Evolutionary conservation across 2,329 filamentous ascomycete species (phyloP), one percentile per base, ranked within the genome.

Genomic region (Colletotrichum chrysophilum): DNA sequence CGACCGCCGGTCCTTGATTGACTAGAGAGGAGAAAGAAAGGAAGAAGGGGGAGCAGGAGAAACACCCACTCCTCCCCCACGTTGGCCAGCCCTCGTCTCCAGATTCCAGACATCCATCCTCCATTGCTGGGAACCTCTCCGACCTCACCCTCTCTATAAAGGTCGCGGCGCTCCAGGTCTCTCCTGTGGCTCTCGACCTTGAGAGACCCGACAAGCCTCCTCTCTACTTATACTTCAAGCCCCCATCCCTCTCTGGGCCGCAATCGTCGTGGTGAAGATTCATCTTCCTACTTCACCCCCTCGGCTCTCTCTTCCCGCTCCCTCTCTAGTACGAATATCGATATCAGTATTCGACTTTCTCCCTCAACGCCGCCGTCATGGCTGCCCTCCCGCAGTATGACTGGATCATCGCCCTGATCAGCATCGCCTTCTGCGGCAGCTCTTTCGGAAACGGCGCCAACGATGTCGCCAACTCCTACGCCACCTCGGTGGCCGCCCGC

Each of bases 401-500:
- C 32, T 77, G 76, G 76, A 76, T 77, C 69, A 75, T 77, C 28
- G 76, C 76, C 26, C 9, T 76, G 24, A 77, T 74, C 43, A 77
- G 64, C 55, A 66, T 77, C 48, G 76, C 76, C 38, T 76, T 77
- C 60, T 77, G 76, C 65, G 76, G 76, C 36, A 70, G 65, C 38
- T 71, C 73, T 7, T 70, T 77, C 43, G 76, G 76, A 4, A 77
- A 77, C 38, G 75, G 75, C 5, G 75, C 75, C 36, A 77, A 77
- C 73, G 75, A 77, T 73, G 75, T 77, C 52, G 68, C 73, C 36
- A 91, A 90, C 80, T 85, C 88, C 1, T 91, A 89, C 81, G 89
- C 89, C 34, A 89, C 87, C 24, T 87, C 85, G 4, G 87, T 90
- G 38, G 88, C 88, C 16, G 88, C 89, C 5, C 83, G 85, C 30